Evolutionary conservation across 768 basidiomycete species (phyloP), one percentile per base, ranked within the genome.

Genomic region (Cubamyces lactineus): DNA sequence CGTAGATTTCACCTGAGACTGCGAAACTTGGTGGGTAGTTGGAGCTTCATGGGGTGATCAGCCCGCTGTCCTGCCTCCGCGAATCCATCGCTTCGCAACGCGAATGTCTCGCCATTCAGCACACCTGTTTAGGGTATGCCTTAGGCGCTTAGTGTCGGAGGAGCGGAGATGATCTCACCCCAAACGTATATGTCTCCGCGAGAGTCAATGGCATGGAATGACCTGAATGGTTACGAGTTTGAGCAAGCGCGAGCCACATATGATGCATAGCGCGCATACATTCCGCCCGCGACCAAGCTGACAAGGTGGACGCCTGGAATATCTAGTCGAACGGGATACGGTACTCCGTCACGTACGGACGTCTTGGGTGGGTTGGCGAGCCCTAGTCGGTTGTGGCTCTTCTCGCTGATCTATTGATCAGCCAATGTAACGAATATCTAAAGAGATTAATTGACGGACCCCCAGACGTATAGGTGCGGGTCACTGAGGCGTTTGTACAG

Each of bases 131-230:
- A 2, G 38, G 9, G 40, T 48, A 55, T 16, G 16, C 19, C 12
- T 46, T n/a, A 26, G 17, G n/a, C 58, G 68, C 59, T 16, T 28
- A 42, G 49, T 24, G 51, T 34, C 45, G 58, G 23, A 30, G 38
- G 51, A 24, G 13, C 69, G 11, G 17, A 15, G 1, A 26, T 11
- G n/a, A 12, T 19, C 77, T 61, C 67, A 91, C 92, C 94, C 92
- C 94, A 96, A n/a, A 87, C 87, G 69, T 87, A 82, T 23, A 96
- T 74, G 34, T 76, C 74, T 7, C 94, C 94, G 51, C 82, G 73
- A 1, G 90, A 86, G 72, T 94, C 91, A 42, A 96, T 75, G 2
- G 91, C 92, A 69, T 94, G 89, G 74, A 94, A 96, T 34, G 88
- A 91, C 92, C 92, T 94, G 61, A 21, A 39, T 16, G 9, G 9